Base-by-base conservation (phyloP, 129 eudicot genomes). In the Heracleum sosnowskyi region DNA sequence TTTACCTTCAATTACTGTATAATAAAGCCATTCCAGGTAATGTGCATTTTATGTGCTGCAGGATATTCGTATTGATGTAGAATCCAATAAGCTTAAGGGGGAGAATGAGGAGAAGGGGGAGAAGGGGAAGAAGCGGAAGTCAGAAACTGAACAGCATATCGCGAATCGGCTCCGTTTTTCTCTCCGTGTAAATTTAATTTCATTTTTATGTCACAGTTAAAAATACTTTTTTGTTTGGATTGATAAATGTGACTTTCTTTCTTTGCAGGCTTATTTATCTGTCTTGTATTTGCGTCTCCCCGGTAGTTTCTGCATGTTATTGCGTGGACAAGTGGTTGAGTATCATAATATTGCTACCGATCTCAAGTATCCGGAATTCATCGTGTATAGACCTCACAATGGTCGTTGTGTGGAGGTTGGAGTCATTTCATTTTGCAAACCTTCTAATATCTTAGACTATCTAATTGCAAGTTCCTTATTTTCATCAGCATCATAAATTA, bases 211-310 rank as follows among this genome's bases (percentile, higher is more conserved):
- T 35, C 11, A 34, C 44, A 8, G 0, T 36, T 34, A 16, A 2
- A 69, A 34, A 69, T 33, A 24, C 4, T 33, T 33, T 15, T 28
- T 31, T 20, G 16, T 6, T 26, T 44, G 13, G 74, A 39, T 29
- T 41, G 49, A 34, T 34, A 20, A 22, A 45, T 46, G 22, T 57
- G 35, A 26, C 46, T 80, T 26, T 77, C 74, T 60, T 31, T 42
- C 17, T 70, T 76, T 81, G 60, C 86, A 90, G 91, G 91, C 82
- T 13, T 87, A 90, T 77, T 81, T 84, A 70, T 90, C 94, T 24
- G 79, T 90, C 44, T 80, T 90, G 82, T 90, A 90, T 78, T 40
- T 85, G 69, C 79, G 84, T 33, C 69, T 90, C 46, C 88, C 94
- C 1, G 57, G 53, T 31, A 78, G 57, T 13, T 90, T 87, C 84